Conservation (phyloP, 2,329 filamentous ascomycete species). For the Penicillium sp. region DNA sequence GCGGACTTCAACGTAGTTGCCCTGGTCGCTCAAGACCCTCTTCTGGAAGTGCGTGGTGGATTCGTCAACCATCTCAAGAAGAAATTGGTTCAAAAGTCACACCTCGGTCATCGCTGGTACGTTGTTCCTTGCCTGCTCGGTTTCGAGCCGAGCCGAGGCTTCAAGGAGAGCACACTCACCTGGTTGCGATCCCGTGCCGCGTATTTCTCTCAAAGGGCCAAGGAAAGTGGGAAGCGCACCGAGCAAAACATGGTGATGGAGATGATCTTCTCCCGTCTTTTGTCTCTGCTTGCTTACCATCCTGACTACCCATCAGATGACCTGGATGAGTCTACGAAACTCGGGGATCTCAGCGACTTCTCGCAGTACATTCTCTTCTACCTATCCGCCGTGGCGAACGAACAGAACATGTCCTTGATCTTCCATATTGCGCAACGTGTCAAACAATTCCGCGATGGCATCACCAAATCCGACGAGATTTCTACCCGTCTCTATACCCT, state of each 20-base stretch:
- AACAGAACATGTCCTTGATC: conserved; percentile 83
- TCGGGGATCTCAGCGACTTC: conserved; percentile 70
- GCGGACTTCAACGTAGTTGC: conserved; percentile 78
- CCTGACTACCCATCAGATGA: conserved; percentile 67
- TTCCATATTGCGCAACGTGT: conserved; percentile 90
- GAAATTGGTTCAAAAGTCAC: conserved; percentile 49
- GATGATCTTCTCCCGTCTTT: conserved; percentile 72
- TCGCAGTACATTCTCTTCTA: conserved; percentile 89
- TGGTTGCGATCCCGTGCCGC: conserved; percentile 84
- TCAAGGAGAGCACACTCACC: conserved; percentile 74
- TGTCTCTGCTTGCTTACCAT: conserved; percentile 89
- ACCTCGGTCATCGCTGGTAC: conserved; percentile 83
- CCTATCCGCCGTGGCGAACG: conserved; percentile 74
- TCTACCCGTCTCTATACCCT: conserved; percentile 69
- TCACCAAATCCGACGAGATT: conserved; percentile 55
- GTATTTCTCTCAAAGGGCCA: conserved; percentile 55
- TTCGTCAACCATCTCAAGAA: conserved; percentile 89
- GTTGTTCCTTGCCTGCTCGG: conserved; percentile 86
- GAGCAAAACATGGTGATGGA: conserved; percentile 69
- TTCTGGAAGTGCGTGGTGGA: conserved; percentile 68
- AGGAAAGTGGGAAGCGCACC: conserved; percentile 35
- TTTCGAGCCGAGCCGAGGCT: conserved; percentile 75
- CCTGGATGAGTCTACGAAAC: conserved; percentile 44
- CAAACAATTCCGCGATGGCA: conserved; percentile 82
- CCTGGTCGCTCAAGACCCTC: conserved; percentile 74